Base-by-base conservation (phyloP, 2,329 filamentous ascomycete genomes). In the Fusarium ambrosium region DNA sequence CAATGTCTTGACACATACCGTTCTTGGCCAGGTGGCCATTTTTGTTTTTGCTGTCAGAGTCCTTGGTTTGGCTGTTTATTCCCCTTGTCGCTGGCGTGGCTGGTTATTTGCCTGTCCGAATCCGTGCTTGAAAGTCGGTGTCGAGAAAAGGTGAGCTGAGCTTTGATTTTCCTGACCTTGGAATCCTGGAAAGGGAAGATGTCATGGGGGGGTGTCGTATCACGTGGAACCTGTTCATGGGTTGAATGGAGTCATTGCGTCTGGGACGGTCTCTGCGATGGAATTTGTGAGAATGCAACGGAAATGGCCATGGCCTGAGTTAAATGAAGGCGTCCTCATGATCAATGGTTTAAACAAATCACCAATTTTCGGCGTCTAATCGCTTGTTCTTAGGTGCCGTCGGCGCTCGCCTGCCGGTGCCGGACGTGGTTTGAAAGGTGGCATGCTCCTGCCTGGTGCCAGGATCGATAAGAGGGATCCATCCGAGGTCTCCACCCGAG, bases 111-210 rank as follows among this genome's bases (percentile, higher is more conserved):
- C 67, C 27, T 32, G 64, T 73, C 55, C 32, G 24, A 60, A 67
- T 55, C 59, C 37, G 43, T 71, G 58, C 67, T 77, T 55, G 73
- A 74, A 72, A 72, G 74, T 76, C 73, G 77, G 77, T 76, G 74
- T 76, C 74, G 63, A 68, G 13, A 13, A 22, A 22, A 55, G 32
- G 56, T 71, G 51, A 61, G 62, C 62, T 66, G 69, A 70, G 66
- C 51, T 63, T 55, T 67, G 68, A 29, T 65, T 71, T 70, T 70
- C 56, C 56, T 68, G 53, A 45, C 48, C 66, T 69, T 55, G 41
- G 64, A 61, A 60, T 69, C 67, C 66, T 66, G 68, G 63, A 68
- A 48, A 14, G 34, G 60, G 34, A 27, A 55, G 48, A 36, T 65
- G 48, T 62, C 62, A 72, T 55, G 63, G 66, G 60, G 14, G 16